These are phyloP conservation scores for Penicillium arizonense DNA, from an alignment of 495 filamentous ascomycete genomes.

Conservation along the genomic window DNA sequence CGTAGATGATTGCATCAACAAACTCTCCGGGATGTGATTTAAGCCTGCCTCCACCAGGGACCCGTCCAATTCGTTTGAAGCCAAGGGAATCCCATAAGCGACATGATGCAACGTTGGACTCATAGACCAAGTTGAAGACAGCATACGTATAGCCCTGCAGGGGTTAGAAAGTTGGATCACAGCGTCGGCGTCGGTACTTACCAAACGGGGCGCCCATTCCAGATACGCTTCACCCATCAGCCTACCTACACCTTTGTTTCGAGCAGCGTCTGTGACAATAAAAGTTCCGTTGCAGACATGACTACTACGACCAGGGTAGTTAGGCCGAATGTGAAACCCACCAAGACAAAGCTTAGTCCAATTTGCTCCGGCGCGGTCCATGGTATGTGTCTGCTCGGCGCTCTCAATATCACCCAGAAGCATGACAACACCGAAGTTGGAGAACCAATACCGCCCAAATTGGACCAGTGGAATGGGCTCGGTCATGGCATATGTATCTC, in stretches of 20 bases:
- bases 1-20: conserved; percentile 96
- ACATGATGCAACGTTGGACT: conserved; percentile 93
- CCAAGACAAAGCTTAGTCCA: conserved; percentile 87
- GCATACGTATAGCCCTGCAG: conserved; percentile 84
- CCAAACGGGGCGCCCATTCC: conserved; percentile 89
- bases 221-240: conserved; percentile 93
- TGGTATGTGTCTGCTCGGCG: conserved; percentile 54
- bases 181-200: conserved; percentile 31
- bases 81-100: conserved; percentile 97
- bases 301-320: conserved; percentile 93
- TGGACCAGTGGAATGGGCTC: conserved; percentile 70
- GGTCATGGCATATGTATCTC: conserved; percentile 95
- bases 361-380: conserved; percentile 60
- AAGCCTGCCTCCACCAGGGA: conserved; percentile 84
- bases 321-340: conserved; percentile 96
- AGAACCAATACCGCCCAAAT: conserved; percentile 92
- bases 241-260: conserved; percentile 86
- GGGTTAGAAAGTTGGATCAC: background rate
- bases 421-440: conserved; percentile 93
- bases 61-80: conserved; percentile 92
- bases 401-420: conserved; percentile 76
- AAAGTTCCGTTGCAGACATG: conserved; percentile 98
- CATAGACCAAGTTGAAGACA: conserved; percentile 97
- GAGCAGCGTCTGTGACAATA: conserved; percentile 83
- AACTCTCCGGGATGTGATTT: conserved; percentile 75